Evolutionary conservation across 1,284 basidiomycete genomes (phyloP), one percentile per base, ranked within the genome.

Genomic region (Filobasidium uniguttulatum): DNA sequence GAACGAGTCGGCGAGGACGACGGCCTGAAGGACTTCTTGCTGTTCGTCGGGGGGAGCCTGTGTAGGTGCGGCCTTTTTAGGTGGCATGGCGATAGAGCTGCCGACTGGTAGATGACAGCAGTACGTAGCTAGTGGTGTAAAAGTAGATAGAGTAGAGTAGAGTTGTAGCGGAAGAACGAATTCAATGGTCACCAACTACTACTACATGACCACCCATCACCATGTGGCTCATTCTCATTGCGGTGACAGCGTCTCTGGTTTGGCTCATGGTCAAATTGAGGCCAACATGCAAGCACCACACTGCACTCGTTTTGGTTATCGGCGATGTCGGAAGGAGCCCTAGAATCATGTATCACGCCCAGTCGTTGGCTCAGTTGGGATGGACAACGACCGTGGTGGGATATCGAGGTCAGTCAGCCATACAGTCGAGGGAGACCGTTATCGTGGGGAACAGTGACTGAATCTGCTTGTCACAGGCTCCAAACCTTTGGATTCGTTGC

Each of bases 271-370:
- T n/a, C n/a, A n/a, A n/a, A n/a, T n/a, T n/a, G n/a, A n/a, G n/a
- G n/a, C n/a, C n/a, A n/a, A n/a, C n/a, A n/a, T n/a, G n/a, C 59
- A 59, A 7, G 47, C 56, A 14, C 29, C 56, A 37, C 52, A 56
- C 83, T 1, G 85, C 88, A 10, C 85, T 82, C 1, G 80, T 98
- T 43, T 72, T 98, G 25, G 94, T 99, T 1, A 75, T 99, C 8
- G 94, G 94, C 6, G 94, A 99, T 69, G 80, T 99, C 44, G 94
- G 90, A 1, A 77, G 93, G 44, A 90, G 85, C 63, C 94, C 94
- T 8, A 77, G 94, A 33, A 97, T 97, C 88, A 94, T 97, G 85
- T 94, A 96, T 66, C 94, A 99, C 62, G 85, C 91, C 0, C 79
- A 91, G 62, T 90, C 85, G 62, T 84, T 98, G 60, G 83, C 86